phyloP scores from a whole-genome alignment of 305 asterid species.

The Fraxinus platypoda region DNA sequence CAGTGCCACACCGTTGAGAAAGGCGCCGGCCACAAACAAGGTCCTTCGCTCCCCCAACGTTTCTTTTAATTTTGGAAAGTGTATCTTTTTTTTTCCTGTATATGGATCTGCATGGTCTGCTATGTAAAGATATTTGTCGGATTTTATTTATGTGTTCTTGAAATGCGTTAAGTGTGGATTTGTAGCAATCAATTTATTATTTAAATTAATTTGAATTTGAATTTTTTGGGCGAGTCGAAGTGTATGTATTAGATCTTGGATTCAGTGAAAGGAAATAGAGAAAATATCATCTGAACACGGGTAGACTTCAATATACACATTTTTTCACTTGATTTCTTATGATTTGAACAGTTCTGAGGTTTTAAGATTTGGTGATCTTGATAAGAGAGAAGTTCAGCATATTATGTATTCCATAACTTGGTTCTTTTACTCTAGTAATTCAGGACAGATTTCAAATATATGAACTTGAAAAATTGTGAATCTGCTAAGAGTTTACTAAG shows the following conservation, averaged over 20 bases:
- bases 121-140: not conserved
- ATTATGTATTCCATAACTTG: not conserved
- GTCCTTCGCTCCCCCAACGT: conserved; percentile 21
- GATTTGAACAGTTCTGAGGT: not conserved
- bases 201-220: not conserved
- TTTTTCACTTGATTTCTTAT: not conserved
- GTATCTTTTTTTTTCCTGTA: not conserved
- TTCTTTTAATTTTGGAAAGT: not conserved
- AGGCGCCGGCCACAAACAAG: conserved; percentile 98
- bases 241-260: not conserved
- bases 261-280: not conserved
- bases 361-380: not conserved
- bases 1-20: conserved; percentile 92
- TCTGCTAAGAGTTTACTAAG: not conserved
- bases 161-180: not conserved
- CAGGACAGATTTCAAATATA: not conserved
- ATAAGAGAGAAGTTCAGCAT: not conserved
- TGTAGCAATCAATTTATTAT: not conserved
- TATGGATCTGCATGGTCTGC: not conserved
- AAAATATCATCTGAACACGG: not conserved
- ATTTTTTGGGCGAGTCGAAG: not conserved
- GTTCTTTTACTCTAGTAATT: not conserved
- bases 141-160: not conserved
- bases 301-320: not conserved
- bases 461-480: not conserved